These are phyloP conservation scores for Puccinia novopanici DNA, from an alignment of 1,284 basidiomycete species.

Conservation along the genomic window DNA sequence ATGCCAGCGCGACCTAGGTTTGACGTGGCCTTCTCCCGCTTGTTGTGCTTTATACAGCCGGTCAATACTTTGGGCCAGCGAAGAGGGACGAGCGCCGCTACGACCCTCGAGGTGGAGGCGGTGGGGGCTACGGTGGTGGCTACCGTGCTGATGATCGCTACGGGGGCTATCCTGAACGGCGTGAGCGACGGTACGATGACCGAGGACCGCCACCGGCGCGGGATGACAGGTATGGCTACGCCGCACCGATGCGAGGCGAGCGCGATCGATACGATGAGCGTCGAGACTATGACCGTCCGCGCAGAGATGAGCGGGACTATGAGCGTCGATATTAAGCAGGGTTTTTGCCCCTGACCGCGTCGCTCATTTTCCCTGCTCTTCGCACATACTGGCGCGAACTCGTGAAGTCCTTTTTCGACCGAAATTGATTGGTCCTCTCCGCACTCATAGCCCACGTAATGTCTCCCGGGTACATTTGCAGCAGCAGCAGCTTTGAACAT, in stretches of 20 bases:
- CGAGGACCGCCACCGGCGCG: conserved; percentile 50
- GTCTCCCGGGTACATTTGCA: no score
- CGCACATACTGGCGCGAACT: no score
- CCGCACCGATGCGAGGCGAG: conserved; percentile 50
- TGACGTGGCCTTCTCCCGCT: not conserved
- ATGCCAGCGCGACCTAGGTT: not conserved
- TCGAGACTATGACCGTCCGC: conserved; percentile 34
- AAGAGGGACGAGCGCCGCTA: conserved; percentile 71
- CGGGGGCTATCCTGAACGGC: conserved; percentile 28
- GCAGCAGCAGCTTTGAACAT: no score
- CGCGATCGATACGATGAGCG: conserved; percentile 47
- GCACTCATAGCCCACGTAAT: no score
- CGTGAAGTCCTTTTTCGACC: no score
- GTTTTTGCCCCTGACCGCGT: no score
- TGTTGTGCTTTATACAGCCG: conserved; percentile 51
- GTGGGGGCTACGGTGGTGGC: conserved; percentile 6
- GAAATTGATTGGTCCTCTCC: no score
- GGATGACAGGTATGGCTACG: conserved; percentile 52
- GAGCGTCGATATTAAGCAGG: conserved; percentile 31
- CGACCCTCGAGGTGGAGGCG: conserved; percentile 65
- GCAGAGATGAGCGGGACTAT: conserved; percentile 46
- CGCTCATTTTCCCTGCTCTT: no score
- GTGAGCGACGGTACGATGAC: conserved; percentile 53
- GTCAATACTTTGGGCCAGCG: conserved; percentile 52
- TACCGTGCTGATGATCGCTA: conserved; percentile 2